These are phyloP conservation scores for Trichosanthes cucumerina DNA, from an alignment of 306 rosid genomes.

Conservation along the genomic window DNA sequence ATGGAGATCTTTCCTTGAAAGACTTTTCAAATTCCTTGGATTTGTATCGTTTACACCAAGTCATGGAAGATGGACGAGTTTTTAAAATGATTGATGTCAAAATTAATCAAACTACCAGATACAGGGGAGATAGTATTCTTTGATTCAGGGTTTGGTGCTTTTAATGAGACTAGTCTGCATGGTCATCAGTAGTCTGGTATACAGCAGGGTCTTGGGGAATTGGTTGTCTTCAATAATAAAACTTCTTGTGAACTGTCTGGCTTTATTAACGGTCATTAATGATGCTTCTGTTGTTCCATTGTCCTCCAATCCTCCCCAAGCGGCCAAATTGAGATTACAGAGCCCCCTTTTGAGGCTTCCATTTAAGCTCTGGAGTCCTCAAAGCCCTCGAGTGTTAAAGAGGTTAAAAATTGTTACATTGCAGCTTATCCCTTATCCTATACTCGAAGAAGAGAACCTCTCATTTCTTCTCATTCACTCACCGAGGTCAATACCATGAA, in stretches of 20 bases:
- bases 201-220: neutral
- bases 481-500: neutral
- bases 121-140: neutral
- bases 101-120: neutral
- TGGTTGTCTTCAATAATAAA: neutral
- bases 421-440: neutral
- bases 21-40: neutral
- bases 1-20: neutral
- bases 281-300: neutral
- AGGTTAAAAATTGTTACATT: neutral
- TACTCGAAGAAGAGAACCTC: neutral
- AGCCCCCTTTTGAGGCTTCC: neutral
- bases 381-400: neutral
- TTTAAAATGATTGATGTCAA: neutral
- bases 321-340: neutral
- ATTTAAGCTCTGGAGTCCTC: neutral
- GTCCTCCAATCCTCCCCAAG: neutral
- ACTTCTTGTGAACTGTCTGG: neutral
- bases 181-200: neutral
- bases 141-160: neutral
- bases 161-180: neutral
- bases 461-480: neutral
- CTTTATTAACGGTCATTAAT: neutral
- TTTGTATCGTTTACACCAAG: neutral
- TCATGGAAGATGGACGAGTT: neutral